phyloP scores from a whole-genome alignment of 306 rosid genomes.

The Casuarina cunninghamiana region DNA sequence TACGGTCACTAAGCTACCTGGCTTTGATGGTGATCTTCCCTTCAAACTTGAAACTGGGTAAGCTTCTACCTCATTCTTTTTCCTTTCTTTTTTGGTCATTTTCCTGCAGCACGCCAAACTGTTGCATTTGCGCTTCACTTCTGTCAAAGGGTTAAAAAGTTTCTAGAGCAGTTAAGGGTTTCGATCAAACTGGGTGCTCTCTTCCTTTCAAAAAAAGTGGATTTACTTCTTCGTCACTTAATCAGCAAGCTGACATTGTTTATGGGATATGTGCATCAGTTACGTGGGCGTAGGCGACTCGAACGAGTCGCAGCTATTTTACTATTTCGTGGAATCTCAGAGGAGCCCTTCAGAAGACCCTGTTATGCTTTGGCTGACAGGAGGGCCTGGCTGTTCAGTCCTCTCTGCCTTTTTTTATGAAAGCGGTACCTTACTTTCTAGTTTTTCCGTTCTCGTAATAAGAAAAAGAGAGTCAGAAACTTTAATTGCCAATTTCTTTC shows the following conservation, averaged over 20 bases:
- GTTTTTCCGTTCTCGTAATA: too few relatives aligned
- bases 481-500: too few relatives aligned
- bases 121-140: too few relatives aligned
- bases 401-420: slow-evolving; percentile 33
- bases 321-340: slow-evolving; percentile 28
- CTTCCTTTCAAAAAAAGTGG: too few relatives aligned
- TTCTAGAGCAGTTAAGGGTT: too few relatives aligned
- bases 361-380: slow-evolving; percentile 29
- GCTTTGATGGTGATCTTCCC: slow-evolving; percentile 19
- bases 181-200: too few relatives aligned
- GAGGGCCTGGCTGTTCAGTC: slow-evolving; percentile 34
- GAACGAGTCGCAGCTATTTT: slow-evolving; percentile 21
- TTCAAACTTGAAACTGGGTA: slow-evolving; percentile 38
- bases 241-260: too few relatives aligned
- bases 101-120: too few relatives aligned
- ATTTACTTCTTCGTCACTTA: too few relatives aligned
- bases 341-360: slow-evolving; percentile 31
- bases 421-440: slow-evolving; percentile 18
- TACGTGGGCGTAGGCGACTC: slow-evolving; percentile 27
- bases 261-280: not conserved
- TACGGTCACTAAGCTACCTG: slow-evolving; percentile 18
- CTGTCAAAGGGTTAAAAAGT: too few relatives aligned
- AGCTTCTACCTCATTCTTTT: not conserved
- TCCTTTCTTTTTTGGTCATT: too few relatives aligned
- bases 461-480: too few relatives aligned